Evolutionary conservation across 2,329 filamentous ascomycete genomes (phyloP).

Genomic region (Peltaster fructicola): DNA sequence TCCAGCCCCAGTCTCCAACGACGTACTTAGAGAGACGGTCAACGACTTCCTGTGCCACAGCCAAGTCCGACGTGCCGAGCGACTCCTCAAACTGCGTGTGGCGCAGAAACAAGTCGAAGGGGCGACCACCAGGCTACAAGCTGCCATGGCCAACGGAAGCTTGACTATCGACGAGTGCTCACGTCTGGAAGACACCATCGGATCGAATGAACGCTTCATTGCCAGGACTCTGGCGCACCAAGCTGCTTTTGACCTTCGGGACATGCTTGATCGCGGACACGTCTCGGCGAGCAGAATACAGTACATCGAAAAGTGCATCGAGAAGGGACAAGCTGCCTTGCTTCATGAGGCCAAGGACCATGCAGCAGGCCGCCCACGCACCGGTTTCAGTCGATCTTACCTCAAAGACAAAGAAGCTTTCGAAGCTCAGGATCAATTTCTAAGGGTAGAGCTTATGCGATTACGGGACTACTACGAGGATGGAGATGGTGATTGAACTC

Average conservation of each 20-base stretch:
- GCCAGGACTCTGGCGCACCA: constrained; percentile 9
- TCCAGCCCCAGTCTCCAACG: not conserved
- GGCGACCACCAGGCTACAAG: constrained; percentile 3
- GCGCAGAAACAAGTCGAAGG: constrained; percentile 3
- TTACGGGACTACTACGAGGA: constrained; percentile 12
- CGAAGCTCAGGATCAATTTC: constrained; percentile 6
- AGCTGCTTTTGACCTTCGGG: constrained; percentile 10
- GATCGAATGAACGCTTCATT: constrained; percentile 6
- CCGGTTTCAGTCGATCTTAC: constrained; percentile 8
- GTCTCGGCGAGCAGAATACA: constrained; percentile 9
- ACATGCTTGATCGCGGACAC: constrained; percentile 14
- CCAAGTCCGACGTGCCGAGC: constrained; percentile 2
- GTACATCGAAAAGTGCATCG: constrained; percentile 13
- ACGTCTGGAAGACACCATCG: constrained; percentile 2
- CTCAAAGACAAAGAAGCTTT: constrained; percentile 7
- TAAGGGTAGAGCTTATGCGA: constrained; percentile 11
- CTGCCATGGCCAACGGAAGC: constrained; percentile 3
- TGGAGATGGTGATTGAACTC: constrained; percentile 7
- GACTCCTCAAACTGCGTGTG: constrained; percentile 7
- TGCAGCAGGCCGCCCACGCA: constrained; percentile 5
- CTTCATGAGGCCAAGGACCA: constrained; percentile 9
- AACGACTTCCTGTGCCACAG: constrained; percentile 10
- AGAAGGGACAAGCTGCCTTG: constrained; percentile 10
- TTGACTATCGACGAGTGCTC: constrained; percentile 2
- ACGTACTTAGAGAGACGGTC: constrained; percentile 7